These are phyloP conservation scores for Pseudogymnoascus verrucosus DNA, from an alignment of 2,329 filamentous ascomycete species.

Conservation along the genomic window DNA sequence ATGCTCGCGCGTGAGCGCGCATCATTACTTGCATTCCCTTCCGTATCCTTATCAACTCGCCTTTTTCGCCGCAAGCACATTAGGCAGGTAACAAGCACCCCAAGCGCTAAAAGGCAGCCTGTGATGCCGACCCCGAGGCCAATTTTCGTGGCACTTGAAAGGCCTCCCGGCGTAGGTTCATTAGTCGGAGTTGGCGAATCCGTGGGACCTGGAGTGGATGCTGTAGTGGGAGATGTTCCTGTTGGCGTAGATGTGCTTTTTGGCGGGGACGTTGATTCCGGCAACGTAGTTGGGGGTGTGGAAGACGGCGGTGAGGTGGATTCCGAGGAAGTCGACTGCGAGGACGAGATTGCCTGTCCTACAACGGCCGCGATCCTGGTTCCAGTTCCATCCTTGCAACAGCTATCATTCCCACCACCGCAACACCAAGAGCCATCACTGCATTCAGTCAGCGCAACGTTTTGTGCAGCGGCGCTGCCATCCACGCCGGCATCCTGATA, in stretches of 20 bases:
- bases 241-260: background rate
- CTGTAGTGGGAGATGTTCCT: background rate
- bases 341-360: background rate
- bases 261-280: background rate
- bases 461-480: background rate
- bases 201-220: background rate
- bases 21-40: background rate
- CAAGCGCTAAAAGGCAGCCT: background rate
- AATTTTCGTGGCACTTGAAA: background rate
- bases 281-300: background rate
- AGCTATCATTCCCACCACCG: background rate
- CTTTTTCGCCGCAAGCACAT: background rate
- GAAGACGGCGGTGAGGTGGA: background rate
- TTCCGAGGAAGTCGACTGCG: background rate
- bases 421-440: conserved; percentile 9
- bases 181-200: background rate
- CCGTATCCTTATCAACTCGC: background rate
- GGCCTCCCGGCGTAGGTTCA: background rate
- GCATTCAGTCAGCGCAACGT: conserved; percentile 1
- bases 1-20: background rate
- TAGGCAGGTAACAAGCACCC: background rate
- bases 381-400: background rate
- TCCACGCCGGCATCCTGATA: background rate
- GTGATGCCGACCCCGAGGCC: background rate
- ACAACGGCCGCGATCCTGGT: background rate